Evolutionary conservation across 352 stramenopile genomes (phyloP), one percentile per base, ranked within the genome.

Genomic region (Phytophthora vignae): DNA sequence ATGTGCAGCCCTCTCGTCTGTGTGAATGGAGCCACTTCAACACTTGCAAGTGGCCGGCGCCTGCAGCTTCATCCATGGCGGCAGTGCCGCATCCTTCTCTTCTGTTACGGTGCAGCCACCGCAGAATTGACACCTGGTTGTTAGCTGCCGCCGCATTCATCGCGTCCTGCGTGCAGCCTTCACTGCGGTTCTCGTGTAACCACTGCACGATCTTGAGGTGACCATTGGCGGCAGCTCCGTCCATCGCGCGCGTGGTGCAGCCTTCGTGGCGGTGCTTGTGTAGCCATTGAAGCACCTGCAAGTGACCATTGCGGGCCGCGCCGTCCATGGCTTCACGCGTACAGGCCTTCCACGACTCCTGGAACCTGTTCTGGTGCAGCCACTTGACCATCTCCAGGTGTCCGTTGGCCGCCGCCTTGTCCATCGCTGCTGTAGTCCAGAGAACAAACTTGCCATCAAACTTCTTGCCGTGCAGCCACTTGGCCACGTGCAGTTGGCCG

Each of bases 331-430:
- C 69, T 33, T 74, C 71, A 22, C 72, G 63, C 0, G 64, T 77
- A 55, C 75, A 82, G 0, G 75, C 63, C 52, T 78, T 82, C 75
- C 72, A 76, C 0, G 67, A 73, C 53, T 73, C 67, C 50, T 53
- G 38, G 6, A 76, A 75, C 21, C 71, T 57, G 50, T 84, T 84
- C 49, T 81, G 60, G 57, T 84, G 71, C 19, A 84, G 71, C 67
- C 67, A 84, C 44, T 82, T 76, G 25, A 84, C 71, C 57, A 83
- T 73, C 29, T 77, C 64, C 42, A 79, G 55, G 40, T 78, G 61
- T 4, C 75, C 76, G 25, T 78, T 78, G 1, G 52, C 11, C 14
- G 76, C 68, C 0, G 75, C 75, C 29, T 73, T 73, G 21, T 79
- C 66, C 69, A 83, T 80, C 2, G 76, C 76, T 14, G 49, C 57